Base-by-base conservation (phyloP, 306 rosid species). In the Cercis canadensis region DNA sequence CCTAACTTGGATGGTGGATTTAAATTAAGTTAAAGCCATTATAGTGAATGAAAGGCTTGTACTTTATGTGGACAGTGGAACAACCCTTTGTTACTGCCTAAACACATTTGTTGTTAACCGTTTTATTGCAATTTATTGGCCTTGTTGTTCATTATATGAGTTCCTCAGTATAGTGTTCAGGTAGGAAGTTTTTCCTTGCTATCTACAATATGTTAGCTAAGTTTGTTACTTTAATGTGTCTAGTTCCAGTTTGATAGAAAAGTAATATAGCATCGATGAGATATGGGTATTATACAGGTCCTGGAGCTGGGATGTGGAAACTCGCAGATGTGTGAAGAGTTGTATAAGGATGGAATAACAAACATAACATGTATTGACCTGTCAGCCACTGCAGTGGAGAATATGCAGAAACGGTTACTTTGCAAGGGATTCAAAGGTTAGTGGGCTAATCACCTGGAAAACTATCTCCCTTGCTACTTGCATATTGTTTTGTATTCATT, bases 251-350 rank as follows among this genome's bases (percentile, higher is more conserved):
- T 44, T 12, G 15, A 31, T 17, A 3, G 21, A 33, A 24, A 15
- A 37, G 0, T 9, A 68, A 7, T 32, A 7, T 47, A 16, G 64
- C 51, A 15, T 8, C 17, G 32, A 24, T 57, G 32, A 64, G 49
- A 54, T 37, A n/a, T 67, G 59, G 21, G 11, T 59, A 15, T 71
- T 15, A 11, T 78, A 61, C 79, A 92, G 98, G 85, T 92, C 3
- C 72, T 90, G 75, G 97, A 93, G 77, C 89, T 93, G 66, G 98
- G 98, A 36, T 90, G 96, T 83, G 98, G 98, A 75, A 90, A 88
- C 80, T 93, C 98, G 4, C 92, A 87, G 62, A 46, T 93, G 86
- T 87, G 83, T 72, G 90, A 90, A 76, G 88, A 87, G 14, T 80
- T 93, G 78, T 80, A 93, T 74, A 90, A 66, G 47, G 96, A 93